A percentile compares a stretch with the other conserved stretches of the same genome.
These are phyloP conservation scores for Tylopilus sp. DNA, from an alignment of 768 basidiomycete species.

Conservation along the genomic window DNA sequence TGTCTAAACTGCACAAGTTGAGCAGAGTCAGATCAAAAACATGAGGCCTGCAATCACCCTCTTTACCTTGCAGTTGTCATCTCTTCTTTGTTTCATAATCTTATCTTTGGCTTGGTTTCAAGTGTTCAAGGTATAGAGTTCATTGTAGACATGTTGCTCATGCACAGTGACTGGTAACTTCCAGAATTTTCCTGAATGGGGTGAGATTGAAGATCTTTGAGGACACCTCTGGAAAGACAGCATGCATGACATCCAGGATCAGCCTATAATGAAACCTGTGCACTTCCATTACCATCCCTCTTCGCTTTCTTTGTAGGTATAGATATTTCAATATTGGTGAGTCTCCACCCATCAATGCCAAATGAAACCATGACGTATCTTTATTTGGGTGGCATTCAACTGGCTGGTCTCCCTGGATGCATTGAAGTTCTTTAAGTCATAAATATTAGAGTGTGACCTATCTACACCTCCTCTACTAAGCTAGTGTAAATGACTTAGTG, in stretches of 20 bases:
- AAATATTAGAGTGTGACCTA: too few species aligned
- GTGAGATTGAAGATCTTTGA: not conserved
- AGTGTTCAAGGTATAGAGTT: not conserved
- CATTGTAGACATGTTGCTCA: not conserved
- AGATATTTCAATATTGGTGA: not conserved
- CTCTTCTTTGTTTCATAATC: not conserved
- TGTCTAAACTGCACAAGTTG: slow-evolving; percentile 9
- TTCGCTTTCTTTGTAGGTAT: not conserved
- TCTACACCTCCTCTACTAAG: not conserved
- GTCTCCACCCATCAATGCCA: not conserved
- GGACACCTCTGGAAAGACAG: not conserved
- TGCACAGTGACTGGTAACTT: not conserved
- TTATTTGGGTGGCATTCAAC: not conserved
- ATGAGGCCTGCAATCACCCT: slow-evolving; percentile 14
- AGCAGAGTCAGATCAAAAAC: slow-evolving; percentile 14
- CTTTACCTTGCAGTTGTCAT: not conserved
- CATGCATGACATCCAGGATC: not conserved
- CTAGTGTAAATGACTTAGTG: not conserved
- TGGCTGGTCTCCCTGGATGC: not conserved
- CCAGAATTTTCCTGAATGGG: not conserved
- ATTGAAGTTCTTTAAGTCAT: too few species aligned
- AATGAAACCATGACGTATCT: not conserved
- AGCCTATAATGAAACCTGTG: not conserved
- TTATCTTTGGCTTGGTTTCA: not conserved
- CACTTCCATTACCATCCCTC: not conserved